Evolutionary conservation across 1,284 basidiomycete genomes (phyloP), one percentile per base, ranked within the genome.

Genomic region (Puccinia coronata): DNA sequence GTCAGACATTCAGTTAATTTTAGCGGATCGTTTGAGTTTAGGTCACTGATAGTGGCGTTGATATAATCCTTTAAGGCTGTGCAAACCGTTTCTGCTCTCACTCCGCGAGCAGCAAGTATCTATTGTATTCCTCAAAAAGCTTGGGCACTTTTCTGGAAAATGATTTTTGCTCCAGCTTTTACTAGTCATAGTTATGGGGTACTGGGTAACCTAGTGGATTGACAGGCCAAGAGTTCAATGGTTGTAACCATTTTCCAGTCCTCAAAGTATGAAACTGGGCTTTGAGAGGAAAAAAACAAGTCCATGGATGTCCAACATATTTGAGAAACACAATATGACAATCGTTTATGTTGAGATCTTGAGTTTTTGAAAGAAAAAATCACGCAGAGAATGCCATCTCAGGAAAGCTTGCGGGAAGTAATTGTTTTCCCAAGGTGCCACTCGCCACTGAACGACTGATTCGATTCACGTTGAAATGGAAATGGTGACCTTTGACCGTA

Each of bases 401-500:
- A n/a, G 14, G 23, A 47, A 70, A 31, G 55, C 65, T 41, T 47
- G 71, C 77, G 4, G 77, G 77, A n/a, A 80, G 31, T 34, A 69
- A 36, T 61, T 80, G 77, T 34, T 57, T 71, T 18, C 77, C 77
- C 16, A 80, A 47, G 4, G 11, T n/a, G 4, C 49, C 31, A 53
- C 47, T 47, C 2, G 43, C 8, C 20, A 71, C 77, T n/a, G 67
- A 16, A 25, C 47, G 47, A 25, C 61, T 69, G n/a, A 69, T 41
- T 39, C 77, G 65, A 41, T 67, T 71, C 16, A 80, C 36, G 67
- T 80, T 80, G 67, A 80, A 80, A 47, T 71, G 65, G 55, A 55
- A 80, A 3, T 0, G n/a, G 23, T 28, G 61, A 8, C 67, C 77
- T 11, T 28, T 16, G 6, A 41, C 23, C 4, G 53, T 14, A 23